phyloP scores from a whole-genome alignment of 2,329 filamentous ascomycete species.

The Apiospora phragmitis region DNA sequence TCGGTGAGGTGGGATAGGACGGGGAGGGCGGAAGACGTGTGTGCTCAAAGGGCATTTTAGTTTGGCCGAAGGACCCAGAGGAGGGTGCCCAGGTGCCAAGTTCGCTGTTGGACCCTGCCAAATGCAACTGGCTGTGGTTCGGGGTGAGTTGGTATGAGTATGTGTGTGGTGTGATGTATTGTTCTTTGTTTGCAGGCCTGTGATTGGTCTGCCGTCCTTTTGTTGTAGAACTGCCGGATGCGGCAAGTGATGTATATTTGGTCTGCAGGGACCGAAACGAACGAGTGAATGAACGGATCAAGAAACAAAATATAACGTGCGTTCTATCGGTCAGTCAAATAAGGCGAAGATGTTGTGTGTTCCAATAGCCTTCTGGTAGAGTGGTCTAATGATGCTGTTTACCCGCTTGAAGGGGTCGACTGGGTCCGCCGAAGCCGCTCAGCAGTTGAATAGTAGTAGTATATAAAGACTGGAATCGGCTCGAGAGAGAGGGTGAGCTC shows the following conservation, averaged over 20 bases:
- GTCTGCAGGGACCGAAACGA: not conserved
- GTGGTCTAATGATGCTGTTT: not conserved
- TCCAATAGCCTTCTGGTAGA: not conserved
- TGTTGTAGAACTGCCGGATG: not conserved
- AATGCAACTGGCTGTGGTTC: not conserved
- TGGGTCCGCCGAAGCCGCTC: not conserved
- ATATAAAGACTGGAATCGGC: not conserved
- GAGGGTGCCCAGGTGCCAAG: not conserved
- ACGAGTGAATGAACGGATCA: not conserved
- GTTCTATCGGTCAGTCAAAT: not conserved
- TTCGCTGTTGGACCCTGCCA: not conserved
- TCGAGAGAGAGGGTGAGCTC: not conserved
- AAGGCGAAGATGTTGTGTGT: not conserved
- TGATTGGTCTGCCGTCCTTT: not conserved
- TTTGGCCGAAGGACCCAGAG: not conserved
- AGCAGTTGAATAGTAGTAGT: constrained; percentile 1
- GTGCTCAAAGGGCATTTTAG: constrained; percentile 4
- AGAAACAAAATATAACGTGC: not conserved
- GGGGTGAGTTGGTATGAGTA: constrained; percentile 3
- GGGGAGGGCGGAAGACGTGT: not conserved
- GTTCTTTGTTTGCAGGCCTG: constrained; percentile 1
- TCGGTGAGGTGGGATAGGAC: constrained; percentile 7
- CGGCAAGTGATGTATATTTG: not conserved
- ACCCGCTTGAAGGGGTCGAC: not conserved
- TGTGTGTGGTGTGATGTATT: not conserved